Conservation (phyloP, 345 rosid genomes). For the Leavenworthia alabamica region DNA sequence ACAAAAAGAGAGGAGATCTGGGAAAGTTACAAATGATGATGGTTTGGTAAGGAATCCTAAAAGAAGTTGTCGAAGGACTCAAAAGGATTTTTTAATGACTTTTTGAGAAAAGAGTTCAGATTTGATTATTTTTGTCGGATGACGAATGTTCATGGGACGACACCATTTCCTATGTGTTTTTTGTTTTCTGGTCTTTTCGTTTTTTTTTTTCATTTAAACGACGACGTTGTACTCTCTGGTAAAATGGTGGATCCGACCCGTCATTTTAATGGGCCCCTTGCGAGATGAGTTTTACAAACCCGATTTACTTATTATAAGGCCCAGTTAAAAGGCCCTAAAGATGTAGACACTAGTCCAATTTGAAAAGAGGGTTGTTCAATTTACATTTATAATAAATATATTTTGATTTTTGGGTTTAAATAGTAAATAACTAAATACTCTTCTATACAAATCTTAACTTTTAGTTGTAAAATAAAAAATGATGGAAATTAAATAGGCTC, state of each 20-base stretch:
- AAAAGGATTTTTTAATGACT: neutral
- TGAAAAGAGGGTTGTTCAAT: no score
- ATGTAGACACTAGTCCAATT: neutral
- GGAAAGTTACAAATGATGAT: slow-evolving; percentile 6
- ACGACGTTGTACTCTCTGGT: neutral
- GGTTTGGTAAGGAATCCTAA: neutral
- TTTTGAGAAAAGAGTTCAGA: slow-evolving; percentile 16
- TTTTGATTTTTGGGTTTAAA: no score
- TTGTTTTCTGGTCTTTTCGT: neutral
- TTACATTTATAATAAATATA: no score
- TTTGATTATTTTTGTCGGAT: slow-evolving; percentile 25
- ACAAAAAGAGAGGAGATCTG: slow-evolving; percentile 1
- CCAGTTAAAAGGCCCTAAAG: neutral
- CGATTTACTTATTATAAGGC: neutral
- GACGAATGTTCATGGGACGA: slow-evolving; percentile 27
- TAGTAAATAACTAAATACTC: no score
- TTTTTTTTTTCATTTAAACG: neutral
- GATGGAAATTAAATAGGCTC: no score
- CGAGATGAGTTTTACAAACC: neutral
- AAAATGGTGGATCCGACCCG: slow-evolving; percentile 11
- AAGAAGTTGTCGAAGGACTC: no score
- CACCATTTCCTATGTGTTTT: slow-evolving; percentile 13
- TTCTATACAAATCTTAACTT: no score
- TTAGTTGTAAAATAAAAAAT: no score
- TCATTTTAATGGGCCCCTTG: neutral